Conservation (phyloP, 192 early-diverging fungal species). For the Dimargaris verticillata region DNA sequence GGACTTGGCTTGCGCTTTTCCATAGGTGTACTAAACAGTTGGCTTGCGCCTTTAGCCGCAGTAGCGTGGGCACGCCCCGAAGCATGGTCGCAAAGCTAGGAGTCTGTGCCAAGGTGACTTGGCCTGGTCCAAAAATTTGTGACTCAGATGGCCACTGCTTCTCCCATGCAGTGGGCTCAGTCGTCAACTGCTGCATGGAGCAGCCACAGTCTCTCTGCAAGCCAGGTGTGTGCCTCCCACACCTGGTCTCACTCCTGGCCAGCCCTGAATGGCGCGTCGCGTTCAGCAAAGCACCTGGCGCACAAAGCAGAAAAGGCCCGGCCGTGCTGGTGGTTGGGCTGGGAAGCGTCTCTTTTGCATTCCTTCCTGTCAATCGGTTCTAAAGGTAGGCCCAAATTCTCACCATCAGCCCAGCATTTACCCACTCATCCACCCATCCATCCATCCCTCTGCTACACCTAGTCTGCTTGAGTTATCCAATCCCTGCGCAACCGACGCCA, state of each 20-base stretch:
- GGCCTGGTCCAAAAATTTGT: too few species aligned
- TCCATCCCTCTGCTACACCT: not conserved
- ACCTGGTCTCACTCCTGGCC: not conserved
- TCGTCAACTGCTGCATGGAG: too few species aligned
- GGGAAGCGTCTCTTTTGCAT: not conserved
- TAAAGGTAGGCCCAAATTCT: not conserved
- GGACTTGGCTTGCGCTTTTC: too few species aligned
- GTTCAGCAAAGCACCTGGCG: not conserved
- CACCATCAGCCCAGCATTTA: not conserved
- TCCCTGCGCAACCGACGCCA: not conserved
- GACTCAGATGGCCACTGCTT: too few species aligned
- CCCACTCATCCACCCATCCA: slow-evolving; percentile 9
- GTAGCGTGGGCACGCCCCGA: too few species aligned
- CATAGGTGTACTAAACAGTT: too few species aligned
- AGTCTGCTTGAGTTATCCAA: not conserved
- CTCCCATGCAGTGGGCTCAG: too few species aligned
- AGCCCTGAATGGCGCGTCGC: not conserved
- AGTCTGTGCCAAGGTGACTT: too few species aligned
- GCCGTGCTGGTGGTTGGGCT: not conserved
- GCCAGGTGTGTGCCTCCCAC: not conserved
- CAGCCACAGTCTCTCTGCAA: not conserved
- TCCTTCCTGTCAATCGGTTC: not conserved
- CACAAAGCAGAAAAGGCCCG: not conserved
- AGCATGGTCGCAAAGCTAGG: too few species aligned
- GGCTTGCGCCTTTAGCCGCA: too few species aligned